Evolutionary conservation across 306 rosid species (phyloP), one percentile per base, ranked within the genome.

Genomic region (Crotalaria pallida): DNA sequence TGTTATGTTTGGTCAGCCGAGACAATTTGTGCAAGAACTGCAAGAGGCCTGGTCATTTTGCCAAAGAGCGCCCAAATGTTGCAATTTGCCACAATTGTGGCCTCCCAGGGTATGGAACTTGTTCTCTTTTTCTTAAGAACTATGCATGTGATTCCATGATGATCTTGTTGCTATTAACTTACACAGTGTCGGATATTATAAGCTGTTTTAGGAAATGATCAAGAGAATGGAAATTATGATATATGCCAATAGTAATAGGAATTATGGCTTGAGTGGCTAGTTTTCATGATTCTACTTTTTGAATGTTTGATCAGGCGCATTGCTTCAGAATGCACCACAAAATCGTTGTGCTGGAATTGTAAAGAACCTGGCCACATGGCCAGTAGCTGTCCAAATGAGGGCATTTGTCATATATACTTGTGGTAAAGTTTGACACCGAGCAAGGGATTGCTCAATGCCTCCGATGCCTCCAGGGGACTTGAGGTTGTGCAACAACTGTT

Each of bases 291-390:
- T 58, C 9, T 48, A 13, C 47, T 38, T 72, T n/a, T 16, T 55
- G 18, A 49, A 67, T 78, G 57, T 66, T 53, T 81, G 49, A 26
- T 22, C 69, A 94, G 99, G 88, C 99, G 91, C 84, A 87, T 94
- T 78, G 97, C 96, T 78, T 87, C 97, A 13, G 99, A 94, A 82
- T 94, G 99, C 77, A 81, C 95, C 62, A 91, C 97, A 6, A 94
- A 94, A 71, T 88, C 99, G 0, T 84, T 94, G 64, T 94, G 97
- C 80, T 94, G 99, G 99, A 94, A 94, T 69, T 94, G 98, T 75
- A 87, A 96, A 44, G 98, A 94, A 79, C 90, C 97, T 18, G 98
- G 98, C 15, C 98, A 94, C 88, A 80, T 94, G 97, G 99, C 99
- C 18, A 91, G 82, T 62, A 82, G 55, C 82, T 94, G 99, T 78